Conservation (phyloP, 805 yeast species). For the Zygosaccharomyces kombuchaensis region DNA sequence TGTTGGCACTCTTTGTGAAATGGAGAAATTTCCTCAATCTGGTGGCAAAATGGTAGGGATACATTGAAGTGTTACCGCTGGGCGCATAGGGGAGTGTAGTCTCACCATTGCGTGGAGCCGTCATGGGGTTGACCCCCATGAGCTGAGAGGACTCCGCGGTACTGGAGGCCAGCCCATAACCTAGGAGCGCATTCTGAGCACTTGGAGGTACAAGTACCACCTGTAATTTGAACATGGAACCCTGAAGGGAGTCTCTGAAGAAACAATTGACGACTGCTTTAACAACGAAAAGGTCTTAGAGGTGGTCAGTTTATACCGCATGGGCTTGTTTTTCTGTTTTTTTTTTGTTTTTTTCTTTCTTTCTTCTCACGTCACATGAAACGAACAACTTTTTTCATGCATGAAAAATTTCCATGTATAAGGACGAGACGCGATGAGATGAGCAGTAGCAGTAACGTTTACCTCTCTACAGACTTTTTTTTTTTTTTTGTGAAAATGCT, state of each 20-base stretch:
- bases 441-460: not conserved
- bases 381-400: not conserved
- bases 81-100: constrained; percentile 23
- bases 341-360: not conserved
- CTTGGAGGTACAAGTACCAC: constrained; percentile 43
- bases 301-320: not conserved
- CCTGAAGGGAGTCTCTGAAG: not conserved
- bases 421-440: not conserved
- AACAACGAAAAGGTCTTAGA: not conserved
- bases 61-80: constrained; percentile 34
- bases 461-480: not conserved
- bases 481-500: not conserved
- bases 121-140: constrained; percentile 18
- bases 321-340: not conserved
- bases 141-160: constrained; percentile 27
- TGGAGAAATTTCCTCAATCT: constrained; percentile 55
- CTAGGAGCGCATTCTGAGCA: constrained; percentile 24
- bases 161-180: constrained; percentile 18
- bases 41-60: constrained; percentile 26
- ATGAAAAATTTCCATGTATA: not conserved
- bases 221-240: constrained; percentile 41
- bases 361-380: not conserved
- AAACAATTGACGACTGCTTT: not conserved
- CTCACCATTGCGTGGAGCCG: constrained; percentile 12
- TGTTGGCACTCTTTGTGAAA: constrained; percentile 47